Evolutionary conservation across 139 green algal genomes (phyloP), one percentile per base, ranked within the genome.

Genomic region (Yamagishiella unicocca): DNA sequence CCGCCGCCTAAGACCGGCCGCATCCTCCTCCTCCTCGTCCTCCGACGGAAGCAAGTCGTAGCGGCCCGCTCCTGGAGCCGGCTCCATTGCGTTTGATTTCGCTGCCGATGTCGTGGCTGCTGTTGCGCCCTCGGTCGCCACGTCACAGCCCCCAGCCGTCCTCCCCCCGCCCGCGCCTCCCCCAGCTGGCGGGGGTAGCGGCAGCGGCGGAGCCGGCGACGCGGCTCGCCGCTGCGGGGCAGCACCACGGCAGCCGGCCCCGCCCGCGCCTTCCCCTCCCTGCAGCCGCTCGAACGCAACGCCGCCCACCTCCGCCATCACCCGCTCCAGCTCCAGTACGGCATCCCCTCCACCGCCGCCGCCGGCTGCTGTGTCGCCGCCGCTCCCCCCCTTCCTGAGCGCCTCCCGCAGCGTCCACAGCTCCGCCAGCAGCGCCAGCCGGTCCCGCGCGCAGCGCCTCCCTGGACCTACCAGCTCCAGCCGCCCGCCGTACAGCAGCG

Each of bases 41-140:
- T 75, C 79, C 4, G 79, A 85, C 0, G 62, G 40, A 58, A 85
- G 61, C n/a, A 85, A 61, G 42, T 85, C 79, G n/a, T 85, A 85
- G 4, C 61, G 54, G 1, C 54, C 76, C 14, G 35, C 14, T 2
- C n/a, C 35, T 1, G 50, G 19, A 3, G 31, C 74, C 31, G 50
- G 2, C 12, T 8, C 37, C 22, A 2, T 37, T 40, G 9, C 58
- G n/a, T n/a, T n/a, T n/a, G n/a, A n/a, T n/a, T n/a, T n/a, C n/a
- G n/a, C n/a, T n/a, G n/a, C n/a, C n/a, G n/a, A n/a, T n/a, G n/a
- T n/a, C n/a, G n/a, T n/a, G n/a, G n/a, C n/a, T n/a, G n/a, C n/a
- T n/a, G n/a, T n/a, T n/a, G n/a, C n/a, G n/a, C n/a, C n/a, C n/a
- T n/a, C n/a, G n/a, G n/a, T n/a, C 22, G 17, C 64, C 4, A 40